Evolutionary conservation across 2,329 filamentous ascomycete genomes (phyloP).

Genomic region (Davidsoniella eucalypti): DNA sequence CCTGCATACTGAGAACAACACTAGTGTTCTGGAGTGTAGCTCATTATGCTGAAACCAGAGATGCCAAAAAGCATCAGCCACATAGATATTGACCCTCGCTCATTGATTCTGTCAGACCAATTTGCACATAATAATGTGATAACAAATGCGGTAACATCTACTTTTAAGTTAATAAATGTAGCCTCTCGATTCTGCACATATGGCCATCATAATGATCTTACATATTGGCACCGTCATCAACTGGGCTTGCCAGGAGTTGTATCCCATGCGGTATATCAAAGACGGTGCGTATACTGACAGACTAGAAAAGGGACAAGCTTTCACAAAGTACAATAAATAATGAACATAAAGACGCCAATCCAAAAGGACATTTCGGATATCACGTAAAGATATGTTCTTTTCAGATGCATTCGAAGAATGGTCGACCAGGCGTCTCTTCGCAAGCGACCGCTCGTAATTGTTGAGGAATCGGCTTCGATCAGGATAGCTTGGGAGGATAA

Average conservation of each 20-base stretch:
- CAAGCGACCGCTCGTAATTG: constrained; percentile 41
- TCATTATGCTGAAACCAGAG: constrained; percentile 42
- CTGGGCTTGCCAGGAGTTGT: constrained; percentile 37
- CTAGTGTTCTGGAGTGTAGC: constrained; percentile 40
- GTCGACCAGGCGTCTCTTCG: constrained; percentile 25
- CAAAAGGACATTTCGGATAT: constrained; percentile 52
- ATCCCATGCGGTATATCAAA: constrained; percentile 38
- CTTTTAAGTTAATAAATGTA: background rate
- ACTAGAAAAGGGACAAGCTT: constrained; percentile 39
- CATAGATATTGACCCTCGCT: constrained; percentile 29
- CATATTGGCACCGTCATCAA: constrained; percentile 52
- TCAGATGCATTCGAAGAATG: constrained; percentile 41
- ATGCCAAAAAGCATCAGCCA: constrained; percentile 28
- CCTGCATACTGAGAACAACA: constrained; percentile 31
- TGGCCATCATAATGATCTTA: constrained; percentile 16
- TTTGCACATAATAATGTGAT: constrained; percentile 28
- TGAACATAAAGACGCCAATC: constrained; percentile 53
- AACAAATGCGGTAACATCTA: constrained; percentile 4
- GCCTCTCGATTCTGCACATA: background rate
- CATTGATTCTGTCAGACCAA: constrained; percentile 47
- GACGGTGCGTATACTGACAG: constrained; percentile 46
- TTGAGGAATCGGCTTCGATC: constrained; percentile 39
- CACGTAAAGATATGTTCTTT: constrained; percentile 44
- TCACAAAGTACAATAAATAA: constrained; percentile 37
- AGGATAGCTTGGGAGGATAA: constrained; percentile 51